Conservation (phyloP, 306 rosid genomes). For the Benincasa hispida region DNA sequence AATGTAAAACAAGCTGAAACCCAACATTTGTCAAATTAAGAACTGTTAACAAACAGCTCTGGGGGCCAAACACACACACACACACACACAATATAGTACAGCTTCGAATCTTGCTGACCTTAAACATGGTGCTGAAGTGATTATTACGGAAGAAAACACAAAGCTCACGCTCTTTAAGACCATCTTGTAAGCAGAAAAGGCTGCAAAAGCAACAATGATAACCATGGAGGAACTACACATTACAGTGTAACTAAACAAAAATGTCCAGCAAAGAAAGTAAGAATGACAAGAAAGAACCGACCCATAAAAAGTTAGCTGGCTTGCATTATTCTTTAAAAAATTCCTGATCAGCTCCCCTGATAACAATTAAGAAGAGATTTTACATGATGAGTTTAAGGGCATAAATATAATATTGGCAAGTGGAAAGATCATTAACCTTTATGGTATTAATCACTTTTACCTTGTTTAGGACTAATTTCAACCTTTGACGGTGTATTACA, state of each 20-base stretch:
- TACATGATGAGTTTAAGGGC: constrained; percentile 9
- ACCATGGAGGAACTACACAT: constrained; percentile 3
- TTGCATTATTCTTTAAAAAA: constrained; percentile 85
- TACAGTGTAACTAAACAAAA: constrained; percentile 4
- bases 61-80: not conserved
- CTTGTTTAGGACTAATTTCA: constrained; percentile 68
- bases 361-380: constrained; percentile 14
- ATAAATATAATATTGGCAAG: not conserved
- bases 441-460: constrained; percentile 14
- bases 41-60: constrained; percentile 4
- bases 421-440: not conserved
- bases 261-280: constrained; percentile 4
- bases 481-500: constrained; percentile 29
- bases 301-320: constrained; percentile 88
- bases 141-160: constrained; percentile 96
- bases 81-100: not conserved
- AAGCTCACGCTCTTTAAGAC: constrained; percentile 88
- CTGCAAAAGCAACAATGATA: constrained; percentile 34
- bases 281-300: constrained; percentile 16
- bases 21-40: not conserved
- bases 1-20: constrained; percentile 10
- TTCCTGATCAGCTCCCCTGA: constrained; percentile 73
- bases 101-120: constrained; percentile 47
- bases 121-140: constrained; percentile 99
- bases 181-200: constrained; percentile 90